Evolutionary conservation across 2,329 filamentous ascomycete genomes (phyloP).

Genomic region (Fusarium humuli): DNA sequence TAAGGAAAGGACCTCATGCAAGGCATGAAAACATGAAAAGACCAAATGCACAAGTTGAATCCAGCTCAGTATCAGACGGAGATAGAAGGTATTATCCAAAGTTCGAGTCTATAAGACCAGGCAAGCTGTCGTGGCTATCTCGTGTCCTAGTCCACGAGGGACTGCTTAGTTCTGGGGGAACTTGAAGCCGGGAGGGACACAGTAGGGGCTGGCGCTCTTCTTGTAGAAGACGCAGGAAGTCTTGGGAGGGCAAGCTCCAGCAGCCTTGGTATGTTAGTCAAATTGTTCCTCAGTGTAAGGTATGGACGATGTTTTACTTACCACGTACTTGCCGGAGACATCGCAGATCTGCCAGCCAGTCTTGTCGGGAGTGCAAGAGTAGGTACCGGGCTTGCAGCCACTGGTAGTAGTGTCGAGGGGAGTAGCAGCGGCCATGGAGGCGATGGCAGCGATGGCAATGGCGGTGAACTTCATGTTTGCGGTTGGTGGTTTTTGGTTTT

Average conservation of each 20-base stretch:
- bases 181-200: slow-evolving; percentile 50
- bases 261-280: slow-evolving; percentile 42
- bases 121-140: slow-evolving; percentile 18
- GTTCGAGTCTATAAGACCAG: not conserved
- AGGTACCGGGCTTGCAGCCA: slow-evolving; percentile 52
- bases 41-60: slow-evolving; percentile 28
- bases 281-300: accelerated
- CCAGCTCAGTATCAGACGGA: not conserved
- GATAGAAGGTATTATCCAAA: slow-evolving; percentile 3
- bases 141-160: not conserved
- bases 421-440: slow-evolving; percentile 36
- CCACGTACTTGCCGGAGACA: slow-evolving; percentile 47
- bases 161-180: slow-evolving; percentile 41
- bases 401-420: slow-evolving; percentile 22
- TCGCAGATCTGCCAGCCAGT: slow-evolving; percentile 53
- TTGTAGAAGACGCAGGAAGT: slow-evolving; percentile 53
- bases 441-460: slow-evolving; percentile 40
- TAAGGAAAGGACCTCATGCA: slow-evolving; percentile 47
- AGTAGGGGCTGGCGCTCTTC: slow-evolving; percentile 54
- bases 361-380: slow-evolving; percentile 47
- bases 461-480: slow-evolving; percentile 50
- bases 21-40: slow-evolving; percentile 39
- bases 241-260: slow-evolving; percentile 52
- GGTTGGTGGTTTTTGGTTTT: slow-evolving; percentile 1
- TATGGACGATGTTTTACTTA: slow-evolving; percentile 42